Evolutionary conservation across 441 rosid species (phyloP).

Genomic region (Kokia cookei): DNA sequence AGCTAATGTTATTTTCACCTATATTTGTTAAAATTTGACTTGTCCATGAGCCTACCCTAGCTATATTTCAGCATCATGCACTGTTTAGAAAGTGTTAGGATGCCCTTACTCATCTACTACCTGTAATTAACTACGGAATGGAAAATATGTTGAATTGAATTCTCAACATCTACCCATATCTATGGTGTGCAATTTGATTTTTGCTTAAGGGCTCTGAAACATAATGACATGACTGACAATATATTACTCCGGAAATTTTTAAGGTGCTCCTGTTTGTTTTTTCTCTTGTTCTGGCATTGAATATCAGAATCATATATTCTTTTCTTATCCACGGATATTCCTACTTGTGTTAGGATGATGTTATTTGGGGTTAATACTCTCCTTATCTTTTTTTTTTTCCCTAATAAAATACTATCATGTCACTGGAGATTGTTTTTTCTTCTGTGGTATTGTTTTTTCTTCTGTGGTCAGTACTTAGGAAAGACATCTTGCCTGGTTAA

Average conservation of each 20-base stretch:
- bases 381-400: neutral
- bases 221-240: neutral
- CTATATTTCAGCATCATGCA: neutral
- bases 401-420: neutral
- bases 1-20: neutral
- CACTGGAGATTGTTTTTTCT: neutral
- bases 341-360: neutral
- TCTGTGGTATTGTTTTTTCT: neutral
- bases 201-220: neutral
- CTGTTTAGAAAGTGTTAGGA: neutral
- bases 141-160: neutral
- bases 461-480: neutral
- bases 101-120: neutral
- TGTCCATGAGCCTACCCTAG: neutral
- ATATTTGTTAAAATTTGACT: neutral
- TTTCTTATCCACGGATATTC: neutral
- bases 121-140: neutral
- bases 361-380: neutral
- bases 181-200: neutral
- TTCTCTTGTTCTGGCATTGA: too few relatives aligned
- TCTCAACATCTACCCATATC: neutral
- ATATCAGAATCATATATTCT: neutral
- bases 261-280: neutral
- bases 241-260: neutral
- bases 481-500: neutral